Base-by-base conservation (phyloP, 371 early-diverging fungal genomes). In the Mucor piriformis region DNA sequence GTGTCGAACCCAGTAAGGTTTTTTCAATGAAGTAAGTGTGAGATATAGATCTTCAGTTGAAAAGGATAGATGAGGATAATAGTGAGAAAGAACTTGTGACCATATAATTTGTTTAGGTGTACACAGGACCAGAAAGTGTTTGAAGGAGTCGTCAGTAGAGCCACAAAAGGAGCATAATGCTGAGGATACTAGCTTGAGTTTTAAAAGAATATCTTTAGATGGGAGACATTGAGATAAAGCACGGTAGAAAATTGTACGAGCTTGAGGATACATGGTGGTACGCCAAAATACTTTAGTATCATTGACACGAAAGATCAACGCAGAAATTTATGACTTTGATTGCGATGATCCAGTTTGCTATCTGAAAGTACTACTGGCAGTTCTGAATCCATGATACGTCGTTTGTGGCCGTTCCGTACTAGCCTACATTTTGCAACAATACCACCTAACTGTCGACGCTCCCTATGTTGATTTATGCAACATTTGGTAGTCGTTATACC, bases 271-370 rank as follows among this genome's bases (percentile, higher is more conserved):
- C 20, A 42, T 42, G 20, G 42, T 42, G 20, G 18, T 20, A 18
- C 3, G 20, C 42, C 42, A 42, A n/a, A 44, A 24, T 2, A 3
- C 20, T 20, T 42, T 42, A 18, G 18, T 42, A 20, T 42, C 20
- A 3, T 42, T 3, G 20, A 37, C n/a, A 37, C n/a, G 6, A 37
- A 37, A n/a, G n/a, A 40, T 16, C 40, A 40, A 40, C 37, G 38
- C 37, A 57, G 47, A 40, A 16, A 40, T 16, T 40, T 40, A 40
- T 40, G 40, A 40, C 40, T 40, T 40, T 40, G 40, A 40, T 40
- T 40, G 40, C 40, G 40, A 40, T 16, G 16, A 40, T 40, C 40
- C 40, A 40, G 40, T 40, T 40, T 40, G 40, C 40, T 40, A 40
- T 40, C 40, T 40, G 40, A 16, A 40, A 40, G 40, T 16, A 40